These are phyloP conservation scores for Lavandula angustifolia DNA, from an alignment of 257 asterid species.

Conservation along the genomic window DNA sequence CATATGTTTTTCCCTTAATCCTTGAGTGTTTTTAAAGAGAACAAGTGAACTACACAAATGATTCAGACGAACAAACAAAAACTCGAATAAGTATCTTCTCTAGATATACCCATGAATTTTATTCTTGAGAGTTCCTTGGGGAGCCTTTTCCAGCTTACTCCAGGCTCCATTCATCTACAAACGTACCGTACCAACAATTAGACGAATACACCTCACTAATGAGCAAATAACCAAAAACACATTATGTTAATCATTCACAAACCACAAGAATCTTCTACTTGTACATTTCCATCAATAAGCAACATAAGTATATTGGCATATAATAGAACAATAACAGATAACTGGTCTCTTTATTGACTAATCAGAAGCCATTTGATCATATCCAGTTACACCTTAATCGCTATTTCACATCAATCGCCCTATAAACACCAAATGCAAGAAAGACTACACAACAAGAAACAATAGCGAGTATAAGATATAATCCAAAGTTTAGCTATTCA, in stretches of 20 bases:
- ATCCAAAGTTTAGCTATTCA: background rate
- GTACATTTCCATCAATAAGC: constrained; percentile 14
- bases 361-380: background rate
- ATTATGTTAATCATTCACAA: background rate
- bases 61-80: constrained; percentile 1
- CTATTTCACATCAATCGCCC: constrained; percentile 15
- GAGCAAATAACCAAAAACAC: background rate
- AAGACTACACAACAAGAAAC: background rate
- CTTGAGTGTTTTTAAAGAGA: constrained; percentile 13
- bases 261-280: background rate
- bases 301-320: background rate
- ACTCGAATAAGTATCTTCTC: constrained; percentile 17
- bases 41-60: constrained; percentile 6
- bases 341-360: background rate
- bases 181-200: constrained; percentile 31
- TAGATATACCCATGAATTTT: constrained; percentile 75
- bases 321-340: background rate
- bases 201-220: constrained; percentile 13
- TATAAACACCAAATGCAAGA: constrained; percentile 2
- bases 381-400: constrained; percentile 1
- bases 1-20: constrained; percentile 7
- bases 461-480: no score
- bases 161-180: constrained; percentile 86
- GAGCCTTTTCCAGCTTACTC: constrained; percentile 83
- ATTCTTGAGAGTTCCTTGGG: constrained; percentile 72